Percentiles rank a stretch among this genome's conserved stretches.
Conservation (phyloP, 495 filamentous ascomycete species). For the Daldinia decipiens region DNA sequence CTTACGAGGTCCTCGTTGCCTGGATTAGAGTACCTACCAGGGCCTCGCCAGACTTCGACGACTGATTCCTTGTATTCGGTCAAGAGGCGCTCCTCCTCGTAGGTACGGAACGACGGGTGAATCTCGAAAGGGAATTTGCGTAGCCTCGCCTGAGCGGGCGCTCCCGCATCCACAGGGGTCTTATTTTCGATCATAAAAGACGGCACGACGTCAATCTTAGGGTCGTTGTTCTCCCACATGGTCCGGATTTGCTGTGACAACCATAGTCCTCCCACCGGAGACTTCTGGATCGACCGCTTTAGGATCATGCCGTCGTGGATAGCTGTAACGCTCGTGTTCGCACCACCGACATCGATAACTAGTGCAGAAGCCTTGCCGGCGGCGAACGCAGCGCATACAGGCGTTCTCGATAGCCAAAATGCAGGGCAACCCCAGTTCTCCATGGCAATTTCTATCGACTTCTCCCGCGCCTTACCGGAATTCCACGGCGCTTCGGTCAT, state of each 20-base stretch:
- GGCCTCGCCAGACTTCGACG: constrained; percentile 91
- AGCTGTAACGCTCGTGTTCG: constrained; percentile 88
- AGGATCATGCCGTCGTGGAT: constrained; percentile 95
- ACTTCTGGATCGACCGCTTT: constrained; percentile 84
- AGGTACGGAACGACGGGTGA: constrained; percentile 74
- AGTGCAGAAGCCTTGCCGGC: constrained; percentile 91
- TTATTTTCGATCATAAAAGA: constrained; percentile 89
- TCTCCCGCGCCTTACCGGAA: constrained; percentile 83
- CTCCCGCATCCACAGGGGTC: constrained; percentile 86
- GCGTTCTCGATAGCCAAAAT: constrained; percentile 80
- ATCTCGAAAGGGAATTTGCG: constrained; percentile 73
- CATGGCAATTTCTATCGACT: constrained; percentile 92
- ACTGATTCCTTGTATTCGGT: constrained; percentile 98
- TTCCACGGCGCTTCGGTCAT: constrained; percentile 98
- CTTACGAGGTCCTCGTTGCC: constrained; percentile 74
- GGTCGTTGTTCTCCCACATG: constrained; percentile 78
- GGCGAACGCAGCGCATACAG: constrained; percentile 74
- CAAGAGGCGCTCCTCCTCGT: constrained; percentile 92
- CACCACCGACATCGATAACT: constrained; percentile 91
- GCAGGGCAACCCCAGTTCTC: constrained; percentile 94
- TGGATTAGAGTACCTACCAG: constrained; percentile 69
- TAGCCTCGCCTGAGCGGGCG: constrained; percentile 68
- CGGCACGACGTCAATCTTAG: constrained; percentile 81
- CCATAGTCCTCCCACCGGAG: constrained; percentile 87
- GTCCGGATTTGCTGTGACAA: constrained; percentile 86